phyloP scores from a whole-genome alignment of 1,284 basidiomycete genomes.

The Malassezia psittaci region DNA sequence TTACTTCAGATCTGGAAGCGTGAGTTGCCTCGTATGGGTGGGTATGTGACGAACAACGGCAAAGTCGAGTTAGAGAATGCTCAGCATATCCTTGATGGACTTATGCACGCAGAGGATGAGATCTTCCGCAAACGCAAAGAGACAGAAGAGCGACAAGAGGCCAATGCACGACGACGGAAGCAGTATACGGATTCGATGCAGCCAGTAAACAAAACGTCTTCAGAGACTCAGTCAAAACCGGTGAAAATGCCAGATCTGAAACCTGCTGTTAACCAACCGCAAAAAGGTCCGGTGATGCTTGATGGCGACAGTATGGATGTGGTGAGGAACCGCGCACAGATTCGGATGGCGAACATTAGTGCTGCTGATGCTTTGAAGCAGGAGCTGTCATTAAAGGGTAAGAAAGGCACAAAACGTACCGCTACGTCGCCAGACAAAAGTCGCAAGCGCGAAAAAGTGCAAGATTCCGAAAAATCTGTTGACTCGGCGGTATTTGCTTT shows the following conservation, averaged over 20 bases:
- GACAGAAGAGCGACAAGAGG: conserved; percentile 81
- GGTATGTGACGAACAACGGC: conserved; percentile 90
- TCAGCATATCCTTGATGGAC: conserved; percentile 87
- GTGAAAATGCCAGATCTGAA: conserved; percentile 15
- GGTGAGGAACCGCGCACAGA: conserved; percentile 32
- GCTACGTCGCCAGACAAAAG: conserved; percentile 48
- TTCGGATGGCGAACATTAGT: conserved; percentile 81
- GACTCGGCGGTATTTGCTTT: conserved; percentile 16
- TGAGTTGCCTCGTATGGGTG: conserved; percentile 86
- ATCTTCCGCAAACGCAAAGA: conserved; percentile 87
- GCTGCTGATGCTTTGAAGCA: conserved; percentile 88
- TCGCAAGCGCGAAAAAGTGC: conserved; percentile 11
- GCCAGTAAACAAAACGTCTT: conserved; percentile 24
- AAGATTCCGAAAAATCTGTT: not conserved
- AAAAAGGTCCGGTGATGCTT: conserved; percentile 26
- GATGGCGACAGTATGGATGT: conserved; percentile 36
- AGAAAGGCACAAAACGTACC: conserved; percentile 33
- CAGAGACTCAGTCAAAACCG: conserved; percentile 19
- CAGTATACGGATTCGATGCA: conserved; percentile 9
- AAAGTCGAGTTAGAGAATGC: conserved; percentile 73
- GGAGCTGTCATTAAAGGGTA: conserved; percentile 57
- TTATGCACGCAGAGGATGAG: conserved; percentile 83
- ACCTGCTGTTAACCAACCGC: conserved; percentile 17
- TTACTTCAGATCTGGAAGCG: conserved; percentile 88
- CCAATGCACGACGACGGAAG: conserved; percentile 51